A percentile compares a stretch with the other conserved stretches of the same genome.
Evolutionary conservation across 768 basidiomycete genomes (phyloP).

Genomic region (Nidularia sp.): DNA sequence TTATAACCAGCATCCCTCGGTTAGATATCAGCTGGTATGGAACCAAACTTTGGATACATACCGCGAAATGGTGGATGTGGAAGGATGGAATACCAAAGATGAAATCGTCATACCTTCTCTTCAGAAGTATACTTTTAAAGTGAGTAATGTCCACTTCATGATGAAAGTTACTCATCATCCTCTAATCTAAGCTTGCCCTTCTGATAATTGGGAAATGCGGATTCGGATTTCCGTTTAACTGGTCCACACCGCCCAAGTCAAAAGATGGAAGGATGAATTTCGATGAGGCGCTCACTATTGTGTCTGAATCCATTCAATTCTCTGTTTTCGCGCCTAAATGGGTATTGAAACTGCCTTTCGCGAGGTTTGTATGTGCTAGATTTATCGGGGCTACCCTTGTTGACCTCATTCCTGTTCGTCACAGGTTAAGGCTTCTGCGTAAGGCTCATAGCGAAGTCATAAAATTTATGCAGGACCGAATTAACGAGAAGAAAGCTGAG

Average conservation of each 20-base stretch:
- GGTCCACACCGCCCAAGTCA: not conserved
- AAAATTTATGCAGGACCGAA: no score
- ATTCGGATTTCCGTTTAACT: not conserved
- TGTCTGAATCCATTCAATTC: not conserved
- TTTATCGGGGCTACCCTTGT: not conserved
- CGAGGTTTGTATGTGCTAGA: not conserved
- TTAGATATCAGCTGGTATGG: constrained; percentile 24
- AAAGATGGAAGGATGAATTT: not conserved
- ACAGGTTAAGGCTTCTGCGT: constrained; percentile 8
- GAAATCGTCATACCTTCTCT: constrained; percentile 8
- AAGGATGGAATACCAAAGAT: constrained; percentile 15
- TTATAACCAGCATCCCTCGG: not conserved
- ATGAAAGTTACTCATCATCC: constrained; percentile 5
- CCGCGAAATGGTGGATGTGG: constrained; percentile 18
- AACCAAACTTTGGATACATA: constrained; percentile 16
- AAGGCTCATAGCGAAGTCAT: not conserved
- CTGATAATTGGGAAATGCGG: constrained; percentile 1
- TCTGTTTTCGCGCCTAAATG: not conserved
- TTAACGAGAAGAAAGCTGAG: not conserved
- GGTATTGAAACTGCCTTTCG: not conserved
- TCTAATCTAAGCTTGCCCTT: not conserved
- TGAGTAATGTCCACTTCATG: not conserved
- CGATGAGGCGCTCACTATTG: not conserved
- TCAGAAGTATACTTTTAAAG: constrained; percentile 16
- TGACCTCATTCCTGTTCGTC: not conserved